phyloP scores from a whole-genome alignment of 305 asterid genomes.

The Fraxinus velutina region DNA sequence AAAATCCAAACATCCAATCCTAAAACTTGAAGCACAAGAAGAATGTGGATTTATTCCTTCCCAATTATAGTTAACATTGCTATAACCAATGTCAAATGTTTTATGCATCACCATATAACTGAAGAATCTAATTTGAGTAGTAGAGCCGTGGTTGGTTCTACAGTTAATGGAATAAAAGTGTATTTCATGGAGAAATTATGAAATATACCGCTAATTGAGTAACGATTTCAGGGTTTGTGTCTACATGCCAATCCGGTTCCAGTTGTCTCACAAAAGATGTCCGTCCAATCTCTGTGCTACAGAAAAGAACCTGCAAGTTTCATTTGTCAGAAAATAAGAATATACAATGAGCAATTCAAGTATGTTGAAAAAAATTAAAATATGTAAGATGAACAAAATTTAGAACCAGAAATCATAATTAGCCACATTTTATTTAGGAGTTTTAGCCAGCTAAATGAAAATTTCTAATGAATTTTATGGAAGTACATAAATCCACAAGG shows the following conservation, averaged over 20 bases:
- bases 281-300: conserved; percentile 81
- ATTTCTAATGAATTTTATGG: neutral
- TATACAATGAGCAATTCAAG: neutral
- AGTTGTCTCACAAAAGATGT: conserved; percentile 87
- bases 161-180: neutral
- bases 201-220: conserved; percentile 72
- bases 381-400: neutral
- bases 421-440: neutral
- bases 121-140: neutral
- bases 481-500: neutral
- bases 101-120: neutral
- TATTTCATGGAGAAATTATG: neutral
- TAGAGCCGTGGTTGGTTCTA: neutral
- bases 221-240: conserved; percentile 74
- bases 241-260: conserved; percentile 98
- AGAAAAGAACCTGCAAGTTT: conserved; percentile 78
- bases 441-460: neutral
- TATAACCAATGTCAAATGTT: neutral
- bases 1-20: neutral
- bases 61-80: neutral
- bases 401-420: neutral
- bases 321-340: conserved; percentile 20
- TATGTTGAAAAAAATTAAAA: neutral
- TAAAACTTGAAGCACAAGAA: neutral
- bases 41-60: neutral